Evolutionary conservation across 2,329 filamentous ascomycete genomes (phyloP).

Genomic region (Ophiostoma tasmaniense): DNA sequence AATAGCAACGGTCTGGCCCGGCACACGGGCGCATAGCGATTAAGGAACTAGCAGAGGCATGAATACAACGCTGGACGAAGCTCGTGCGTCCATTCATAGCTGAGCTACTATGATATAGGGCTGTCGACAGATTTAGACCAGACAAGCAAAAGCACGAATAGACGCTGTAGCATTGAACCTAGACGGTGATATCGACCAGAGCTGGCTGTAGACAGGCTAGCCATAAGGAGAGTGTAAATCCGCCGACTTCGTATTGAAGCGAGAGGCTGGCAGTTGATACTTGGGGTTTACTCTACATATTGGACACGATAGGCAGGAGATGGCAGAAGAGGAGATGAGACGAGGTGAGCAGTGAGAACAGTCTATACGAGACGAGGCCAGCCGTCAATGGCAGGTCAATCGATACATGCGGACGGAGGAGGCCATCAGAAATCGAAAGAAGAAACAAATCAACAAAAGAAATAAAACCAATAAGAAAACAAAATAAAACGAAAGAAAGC

Average conservation of each 20-base stretch:
- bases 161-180: neutral
- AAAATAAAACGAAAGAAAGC: neutral
- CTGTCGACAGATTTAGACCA: neutral
- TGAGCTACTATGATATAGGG: neutral
- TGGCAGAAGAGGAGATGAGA: neutral
- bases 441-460: neutral
- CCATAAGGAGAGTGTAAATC: neutral
- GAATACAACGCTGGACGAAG: neutral
- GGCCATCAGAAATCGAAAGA: neutral
- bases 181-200: neutral
- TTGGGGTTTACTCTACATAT: too few species aligned
- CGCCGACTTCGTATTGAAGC: neutral
- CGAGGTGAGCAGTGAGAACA: neutral
- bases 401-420: neutral
- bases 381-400: neutral
- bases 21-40: neutral
- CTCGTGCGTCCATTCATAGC: neutral
- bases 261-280: neutral
- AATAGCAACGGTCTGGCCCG: neutral
- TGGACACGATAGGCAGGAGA: neutral
- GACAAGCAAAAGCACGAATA: neutral
- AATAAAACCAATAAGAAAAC: neutral
- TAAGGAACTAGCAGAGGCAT: neutral
- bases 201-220: neutral
- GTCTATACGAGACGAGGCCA: neutral